Evolutionary conservation across 2,329 filamentous ascomycete species (phyloP).

Genomic region (Cytospora leucostoma): DNA sequence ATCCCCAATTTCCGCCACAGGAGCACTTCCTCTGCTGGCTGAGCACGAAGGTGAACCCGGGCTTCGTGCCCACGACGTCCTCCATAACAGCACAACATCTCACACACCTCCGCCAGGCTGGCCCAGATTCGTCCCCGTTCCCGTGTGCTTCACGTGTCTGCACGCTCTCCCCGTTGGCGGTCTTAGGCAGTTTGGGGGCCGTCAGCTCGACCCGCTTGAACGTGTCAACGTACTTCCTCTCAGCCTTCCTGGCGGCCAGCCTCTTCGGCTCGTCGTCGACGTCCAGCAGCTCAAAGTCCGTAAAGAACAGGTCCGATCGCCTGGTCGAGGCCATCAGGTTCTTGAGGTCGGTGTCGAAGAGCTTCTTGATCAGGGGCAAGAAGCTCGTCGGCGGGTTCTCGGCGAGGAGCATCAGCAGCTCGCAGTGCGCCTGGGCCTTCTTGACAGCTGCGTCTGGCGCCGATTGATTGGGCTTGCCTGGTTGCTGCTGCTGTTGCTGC

Average conservation of each 20-base stretch:
- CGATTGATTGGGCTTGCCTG: conserved; percentile 41
- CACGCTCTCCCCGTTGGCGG: not conserved
- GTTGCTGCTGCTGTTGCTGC: conserved; percentile 43
- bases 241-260: conserved; percentile 42
- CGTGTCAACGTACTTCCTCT: conserved; percentile 49
- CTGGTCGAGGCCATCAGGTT: conserved; percentile 63
- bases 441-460: conserved; percentile 47
- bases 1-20: conserved; percentile 56
- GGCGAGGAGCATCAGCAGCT: conserved; percentile 55
- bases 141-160: conserved; percentile 18
- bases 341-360: conserved; percentile 61
- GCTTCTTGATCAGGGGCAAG: conserved; percentile 61
- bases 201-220: conserved; percentile 63
- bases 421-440: conserved; percentile 50
- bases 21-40: conserved; percentile 57
- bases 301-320: conserved; percentile 69
- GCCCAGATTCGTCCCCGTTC: conserved; percentile 46
- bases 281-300: conserved; percentile 70
- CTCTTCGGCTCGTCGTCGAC: conserved; percentile 59
- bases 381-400: conserved; percentile 50
- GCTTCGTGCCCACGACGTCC: conserved; percentile 50
- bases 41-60: conserved; percentile 56
- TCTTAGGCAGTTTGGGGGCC: conserved; percentile 46
- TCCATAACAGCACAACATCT: conserved; percentile 68
- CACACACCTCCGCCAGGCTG: conserved; percentile 51